Evolutionary conservation across 768 basidiomycete species (phyloP), one percentile per base, ranked within the genome.

Genomic region (Lentinula boryana): DNA sequence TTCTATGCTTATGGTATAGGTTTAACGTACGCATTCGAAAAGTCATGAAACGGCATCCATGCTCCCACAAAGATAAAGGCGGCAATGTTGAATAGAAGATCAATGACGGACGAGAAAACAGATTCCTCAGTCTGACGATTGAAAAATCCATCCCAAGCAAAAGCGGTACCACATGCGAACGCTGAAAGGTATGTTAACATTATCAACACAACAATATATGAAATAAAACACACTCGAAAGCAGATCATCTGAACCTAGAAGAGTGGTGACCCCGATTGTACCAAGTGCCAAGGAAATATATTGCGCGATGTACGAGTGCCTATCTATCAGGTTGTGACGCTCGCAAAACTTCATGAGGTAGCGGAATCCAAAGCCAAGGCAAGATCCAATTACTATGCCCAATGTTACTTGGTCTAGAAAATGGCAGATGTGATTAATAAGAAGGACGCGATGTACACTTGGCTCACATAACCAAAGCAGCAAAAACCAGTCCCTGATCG

Each of bases 61-160:
- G 96, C 95, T 62, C 97, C 97, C 63, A 98, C 89, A 69, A 90
- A 98, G 55, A 98, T 87, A 76, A 98, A 98, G 3, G 91, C 91
- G 32, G 94, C 93, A 63, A 94, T 84, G 75, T 98, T 98, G 84
- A 97, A 96, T 60, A 98, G 80, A 65, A 98, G 77, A 73, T 98
- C 93, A 68, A 98, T 93, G 66, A 98, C 95, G 73, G 92, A 93
- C 65, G 88, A 91, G 79, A 99, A 99, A 63, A 94, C 87, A 32
- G 92, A 84, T 71, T 98, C 95, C 69, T 97, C 95, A 0, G 95
- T 97, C 68, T 95, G 93, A 60, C 85, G 84, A 72, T 93, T 93
- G 78, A 91, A 91, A 76, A 94, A 95, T 38, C 88, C 93, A 69
- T 96, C 95, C 94, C 94, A 97, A 0, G 94, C 96, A 70, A 98